phyloP scores from a whole-genome alignment of 2,329 filamentous ascomycete species.

The Bipolaris cookei region DNA sequence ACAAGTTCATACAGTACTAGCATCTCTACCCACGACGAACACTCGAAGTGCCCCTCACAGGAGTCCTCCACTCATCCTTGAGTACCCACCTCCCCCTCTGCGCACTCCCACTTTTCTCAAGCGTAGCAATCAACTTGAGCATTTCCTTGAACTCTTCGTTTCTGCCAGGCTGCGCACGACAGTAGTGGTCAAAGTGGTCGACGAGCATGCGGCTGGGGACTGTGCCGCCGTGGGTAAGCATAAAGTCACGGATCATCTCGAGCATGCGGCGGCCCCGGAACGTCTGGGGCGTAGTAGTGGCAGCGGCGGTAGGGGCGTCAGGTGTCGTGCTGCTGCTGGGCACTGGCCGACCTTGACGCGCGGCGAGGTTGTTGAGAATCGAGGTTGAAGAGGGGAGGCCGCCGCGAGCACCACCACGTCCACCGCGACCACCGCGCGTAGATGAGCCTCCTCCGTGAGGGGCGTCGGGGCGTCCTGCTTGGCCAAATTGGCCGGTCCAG shows the following conservation, averaged over 20 bases:
- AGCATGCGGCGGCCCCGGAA: constrained; percentile 54
- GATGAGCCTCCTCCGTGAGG: constrained; percentile 39
- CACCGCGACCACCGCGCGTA: constrained; percentile 52
- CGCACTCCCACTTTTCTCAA: constrained; percentile 64
- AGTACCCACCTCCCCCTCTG: constrained; percentile 63
- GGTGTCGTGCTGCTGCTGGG: constrained; percentile 16
- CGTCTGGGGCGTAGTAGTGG: constrained; percentile 23
- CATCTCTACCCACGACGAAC: not conserved
- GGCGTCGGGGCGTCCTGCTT: constrained; percentile 68
- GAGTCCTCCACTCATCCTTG: constrained; percentile 58
- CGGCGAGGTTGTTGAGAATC: constrained; percentile 53
- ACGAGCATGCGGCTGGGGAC: constrained; percentile 85
- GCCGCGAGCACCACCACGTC: constrained; percentile 37
- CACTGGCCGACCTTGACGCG: constrained; percentile 47
- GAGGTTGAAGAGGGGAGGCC: constrained; percentile 53
- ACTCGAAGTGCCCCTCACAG: not conserved
- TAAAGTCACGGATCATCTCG: constrained; percentile 73
- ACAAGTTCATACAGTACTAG: not conserved
- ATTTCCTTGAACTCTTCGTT: constrained; percentile 79
- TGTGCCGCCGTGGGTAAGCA: constrained; percentile 76
- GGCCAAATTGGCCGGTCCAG: constrained; percentile 87
- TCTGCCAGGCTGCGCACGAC: constrained; percentile 70
- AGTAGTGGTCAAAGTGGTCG: constrained; percentile 86
- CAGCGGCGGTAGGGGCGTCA: not conserved
- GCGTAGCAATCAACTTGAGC: constrained; percentile 74